Conservation (phyloP, 192 early-diverging fungal species). For the Gorgonomyces haynaldii region DNA sequence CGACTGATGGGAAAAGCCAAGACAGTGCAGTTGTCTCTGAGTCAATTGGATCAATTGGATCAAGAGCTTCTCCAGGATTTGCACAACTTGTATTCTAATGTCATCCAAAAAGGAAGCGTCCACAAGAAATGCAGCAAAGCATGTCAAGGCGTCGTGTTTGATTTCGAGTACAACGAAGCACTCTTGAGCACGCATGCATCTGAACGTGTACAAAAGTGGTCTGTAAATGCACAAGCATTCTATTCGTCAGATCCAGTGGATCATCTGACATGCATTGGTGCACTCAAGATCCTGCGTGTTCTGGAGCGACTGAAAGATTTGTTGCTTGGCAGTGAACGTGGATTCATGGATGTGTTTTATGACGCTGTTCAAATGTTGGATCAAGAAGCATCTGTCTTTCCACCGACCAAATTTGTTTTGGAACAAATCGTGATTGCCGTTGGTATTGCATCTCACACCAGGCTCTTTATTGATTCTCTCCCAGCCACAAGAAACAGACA, state of each 20-base stretch:
- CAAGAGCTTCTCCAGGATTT: conserved; percentile 10
- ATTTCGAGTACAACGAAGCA: conserved; percentile 13
- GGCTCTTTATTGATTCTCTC: too few species aligned
- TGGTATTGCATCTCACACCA: too few species aligned
- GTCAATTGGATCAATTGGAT: conserved; percentile 17
- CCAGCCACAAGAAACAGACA: too few species aligned
- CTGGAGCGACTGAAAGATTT: not conserved
- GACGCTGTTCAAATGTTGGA: conserved; percentile 3
- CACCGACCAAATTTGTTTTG: conserved; percentile 6
- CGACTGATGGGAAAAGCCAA: conserved; percentile 1
- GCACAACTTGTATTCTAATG: conserved; percentile 15
- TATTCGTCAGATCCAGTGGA: conserved; percentile 11
- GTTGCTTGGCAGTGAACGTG: conserved; percentile 1
- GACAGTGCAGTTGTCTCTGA: too few species aligned
- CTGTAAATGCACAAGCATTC: conserved; percentile 12
- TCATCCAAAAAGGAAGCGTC: conserved; percentile 8
- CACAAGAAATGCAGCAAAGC: conserved; percentile 19
- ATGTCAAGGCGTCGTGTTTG: conserved; percentile 17
- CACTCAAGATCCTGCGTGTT: not conserved
- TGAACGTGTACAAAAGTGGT: conserved; percentile 9
- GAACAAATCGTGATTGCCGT: conserved; percentile 10
- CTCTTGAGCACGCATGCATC: conserved; percentile 14
- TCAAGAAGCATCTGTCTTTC: not conserved
- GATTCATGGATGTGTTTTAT: conserved; percentile 13
- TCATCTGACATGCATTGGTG: not conserved